A percentile compares a stretch with the other conserved stretches of the same genome.
phyloP scores from a whole-genome alignment of 331 rosid species.

The Malus hybrid region DNA sequence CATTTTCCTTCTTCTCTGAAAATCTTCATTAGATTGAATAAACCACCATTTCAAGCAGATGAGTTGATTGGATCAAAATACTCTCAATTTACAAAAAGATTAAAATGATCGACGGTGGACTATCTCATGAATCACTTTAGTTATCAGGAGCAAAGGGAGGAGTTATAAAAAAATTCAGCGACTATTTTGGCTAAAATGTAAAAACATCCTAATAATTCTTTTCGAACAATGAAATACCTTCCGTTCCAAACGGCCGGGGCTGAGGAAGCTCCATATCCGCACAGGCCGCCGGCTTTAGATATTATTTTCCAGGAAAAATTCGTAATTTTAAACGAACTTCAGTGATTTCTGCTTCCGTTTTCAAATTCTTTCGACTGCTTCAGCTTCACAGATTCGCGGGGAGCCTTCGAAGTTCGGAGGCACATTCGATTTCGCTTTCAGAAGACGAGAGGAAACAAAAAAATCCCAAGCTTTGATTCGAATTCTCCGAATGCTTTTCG shows the following conservation, averaged over 20 bases:
- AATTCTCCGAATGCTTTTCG: neutral
- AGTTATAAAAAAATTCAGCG: too few species aligned
- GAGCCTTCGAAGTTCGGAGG: slow-evolving; percentile 31
- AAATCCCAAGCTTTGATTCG: neutral
- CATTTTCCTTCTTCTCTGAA: too few species aligned
- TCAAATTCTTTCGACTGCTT: neutral
- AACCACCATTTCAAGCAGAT: too few species aligned
- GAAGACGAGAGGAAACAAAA: neutral
- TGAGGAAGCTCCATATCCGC: slow-evolving; percentile 82
- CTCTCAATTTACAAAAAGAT: too few species aligned
- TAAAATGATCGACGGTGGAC: too few species aligned
- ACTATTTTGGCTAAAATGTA: too few species aligned
- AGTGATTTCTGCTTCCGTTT: neutral
- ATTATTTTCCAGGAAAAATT: slow-evolving; percentile 2
- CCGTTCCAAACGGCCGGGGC: slow-evolving; percentile 59
- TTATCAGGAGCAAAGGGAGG: too few species aligned
- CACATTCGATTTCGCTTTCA: slow-evolving; percentile 27
- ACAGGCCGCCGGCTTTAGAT: neutral
- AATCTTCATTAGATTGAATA: too few species aligned
- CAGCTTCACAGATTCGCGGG: slow-evolving; percentile 37
- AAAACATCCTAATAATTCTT: neutral
- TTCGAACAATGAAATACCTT: slow-evolving; percentile 41
- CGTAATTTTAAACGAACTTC: slow-evolving; percentile 6
- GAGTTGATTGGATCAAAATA: too few species aligned
- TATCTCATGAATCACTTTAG: too few species aligned